A percentile compares a stretch with the other conserved stretches of the same genome.
phyloP scores from a whole-genome alignment of 352 stramenopile species.

The Salisapilia sapeloensis region DNA sequence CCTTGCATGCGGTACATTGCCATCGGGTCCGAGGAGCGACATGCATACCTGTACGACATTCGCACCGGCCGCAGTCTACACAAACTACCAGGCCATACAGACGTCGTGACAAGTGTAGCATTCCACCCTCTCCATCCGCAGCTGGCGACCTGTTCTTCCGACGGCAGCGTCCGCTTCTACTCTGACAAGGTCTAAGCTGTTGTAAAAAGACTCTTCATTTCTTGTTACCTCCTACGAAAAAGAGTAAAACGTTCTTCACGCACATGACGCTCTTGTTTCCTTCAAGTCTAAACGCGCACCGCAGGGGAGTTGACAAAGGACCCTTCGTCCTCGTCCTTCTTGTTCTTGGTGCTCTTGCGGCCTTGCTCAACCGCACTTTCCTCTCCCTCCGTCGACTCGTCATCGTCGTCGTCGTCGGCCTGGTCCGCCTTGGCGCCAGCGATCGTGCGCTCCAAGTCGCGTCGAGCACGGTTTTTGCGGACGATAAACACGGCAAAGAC shows the following conservation, averaged over 20 bases:
- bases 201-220: too few species aligned
- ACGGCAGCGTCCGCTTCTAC: conserved; percentile 48
- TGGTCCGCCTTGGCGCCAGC: conserved; percentile 66
- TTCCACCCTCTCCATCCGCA: conserved; percentile 70
- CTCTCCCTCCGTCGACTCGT: conserved; percentile 26
- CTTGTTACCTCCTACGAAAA: too few species aligned
- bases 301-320: conserved; percentile 76
- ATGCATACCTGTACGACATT: conserved; percentile 75
- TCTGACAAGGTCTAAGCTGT: too few species aligned
- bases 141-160: conserved; percentile 67
- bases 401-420: conserved; percentile 40
- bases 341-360: conserved; percentile 49
- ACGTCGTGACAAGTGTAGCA: conserved; percentile 60
- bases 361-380: conserved; percentile 29
- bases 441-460: conserved; percentile 65
- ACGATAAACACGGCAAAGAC: conserved; percentile 50
- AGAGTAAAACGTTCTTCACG: too few species aligned
- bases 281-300: conserved; percentile 37
- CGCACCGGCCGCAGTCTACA: conserved; percentile 39
- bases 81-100: conserved; percentile 44
- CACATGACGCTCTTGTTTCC: background rate
- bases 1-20: conserved; percentile 84
- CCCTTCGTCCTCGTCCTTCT: conserved; percentile 46
- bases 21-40: conserved; percentile 72
- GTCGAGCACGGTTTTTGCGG: conserved; percentile 67